phyloP scores from a whole-genome alignment of 1,284 basidiomycete species.

The Ceratorhiza oryzae-sativae region DNA sequence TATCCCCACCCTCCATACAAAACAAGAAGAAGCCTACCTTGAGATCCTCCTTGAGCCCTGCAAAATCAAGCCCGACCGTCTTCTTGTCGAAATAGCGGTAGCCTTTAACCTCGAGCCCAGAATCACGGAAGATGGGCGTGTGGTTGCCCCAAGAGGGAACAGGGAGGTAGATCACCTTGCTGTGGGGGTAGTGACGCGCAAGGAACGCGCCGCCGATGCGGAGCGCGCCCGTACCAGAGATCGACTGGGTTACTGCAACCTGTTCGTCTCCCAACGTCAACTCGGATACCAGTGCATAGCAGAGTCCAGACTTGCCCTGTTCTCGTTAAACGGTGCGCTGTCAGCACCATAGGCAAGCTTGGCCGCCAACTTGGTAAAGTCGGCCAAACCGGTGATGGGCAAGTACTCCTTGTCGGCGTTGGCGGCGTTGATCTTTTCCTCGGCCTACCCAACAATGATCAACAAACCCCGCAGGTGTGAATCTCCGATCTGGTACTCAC shows the following conservation, averaged over 20 bases:
- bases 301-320: constrained; percentile 62
- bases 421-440: constrained; percentile 71
- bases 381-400: constrained; percentile 89
- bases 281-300: constrained; percentile 30
- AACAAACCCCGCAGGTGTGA: not conserved
- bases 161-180: constrained; percentile 93
- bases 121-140: constrained; percentile 71
- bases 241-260: constrained; percentile 94
- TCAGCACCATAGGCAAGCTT: constrained; percentile 92
- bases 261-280: constrained; percentile 50
- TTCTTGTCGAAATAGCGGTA: constrained; percentile 97
- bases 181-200: constrained; percentile 85
- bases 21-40: constrained; percentile 57
- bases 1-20: not conserved
- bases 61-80: constrained; percentile 93
- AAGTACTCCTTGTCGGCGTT: constrained; percentile 97
- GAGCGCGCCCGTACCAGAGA: constrained; percentile 98
- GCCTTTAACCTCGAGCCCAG: constrained; percentile 89
- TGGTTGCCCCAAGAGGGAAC: constrained; percentile 99
- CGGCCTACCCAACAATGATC: constrained; percentile 63
- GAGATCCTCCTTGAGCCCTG: constrained; percentile 88
- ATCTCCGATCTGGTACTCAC: constrained; percentile 52
- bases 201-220: constrained; percentile 96
- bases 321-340: constrained; percentile 75
- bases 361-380: constrained; percentile 89